Evolutionary conservation across 108 stramenopile species (phyloP).

Genomic region (Skeletonema menzelii): DNA sequence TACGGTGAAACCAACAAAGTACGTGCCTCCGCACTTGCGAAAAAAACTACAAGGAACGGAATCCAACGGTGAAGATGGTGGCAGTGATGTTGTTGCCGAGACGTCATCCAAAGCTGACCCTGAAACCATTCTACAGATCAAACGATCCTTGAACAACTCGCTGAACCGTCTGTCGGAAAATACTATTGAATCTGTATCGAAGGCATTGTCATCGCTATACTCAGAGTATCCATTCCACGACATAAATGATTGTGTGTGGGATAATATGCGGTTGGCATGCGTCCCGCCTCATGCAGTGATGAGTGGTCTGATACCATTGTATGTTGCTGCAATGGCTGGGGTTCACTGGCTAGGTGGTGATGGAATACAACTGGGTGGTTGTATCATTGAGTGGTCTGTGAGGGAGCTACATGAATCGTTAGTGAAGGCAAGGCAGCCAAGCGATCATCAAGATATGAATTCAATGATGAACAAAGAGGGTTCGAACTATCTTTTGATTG

Average conservation of each 20-base stretch:
- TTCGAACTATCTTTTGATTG: conserved; percentile 79
- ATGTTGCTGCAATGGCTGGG: conserved; percentile 72
- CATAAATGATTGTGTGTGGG: conserved; percentile 77
- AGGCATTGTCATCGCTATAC: conserved; percentile 61
- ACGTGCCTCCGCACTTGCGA: conserved; percentile 86
- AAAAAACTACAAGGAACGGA: conserved; percentile 26
- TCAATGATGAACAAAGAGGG: conserved; percentile 62
- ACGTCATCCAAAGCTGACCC: conserved; percentile 19
- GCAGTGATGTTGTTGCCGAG: background rate
- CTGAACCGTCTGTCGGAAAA: conserved; percentile 93
- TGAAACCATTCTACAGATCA: conserved; percentile 47
- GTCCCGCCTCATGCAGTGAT: conserved; percentile 66
- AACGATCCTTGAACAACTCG: conserved; percentile 79
- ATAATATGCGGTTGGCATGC: conserved; percentile 68
- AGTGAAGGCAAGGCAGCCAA: conserved; percentile 11
- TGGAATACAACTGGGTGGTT: conserved; percentile 72
- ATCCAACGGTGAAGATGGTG: conserved; percentile 12
- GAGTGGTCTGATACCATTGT: conserved; percentile 83
- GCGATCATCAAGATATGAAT: conserved; percentile 17
- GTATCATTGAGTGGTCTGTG: conserved; percentile 65
- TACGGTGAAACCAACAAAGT: conserved; percentile 50
- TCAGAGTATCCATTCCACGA: conserved; percentile 56
- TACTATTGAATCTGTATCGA: conserved; percentile 83
- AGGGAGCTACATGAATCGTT: conserved; percentile 41
- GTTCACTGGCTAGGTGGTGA: conserved; percentile 84